Percentiles rank a stretch among this genome's conserved stretches.
Evolutionary conservation across 2,329 filamentous ascomycete species (phyloP).

Genomic region (Trichoderma sp.): DNA sequence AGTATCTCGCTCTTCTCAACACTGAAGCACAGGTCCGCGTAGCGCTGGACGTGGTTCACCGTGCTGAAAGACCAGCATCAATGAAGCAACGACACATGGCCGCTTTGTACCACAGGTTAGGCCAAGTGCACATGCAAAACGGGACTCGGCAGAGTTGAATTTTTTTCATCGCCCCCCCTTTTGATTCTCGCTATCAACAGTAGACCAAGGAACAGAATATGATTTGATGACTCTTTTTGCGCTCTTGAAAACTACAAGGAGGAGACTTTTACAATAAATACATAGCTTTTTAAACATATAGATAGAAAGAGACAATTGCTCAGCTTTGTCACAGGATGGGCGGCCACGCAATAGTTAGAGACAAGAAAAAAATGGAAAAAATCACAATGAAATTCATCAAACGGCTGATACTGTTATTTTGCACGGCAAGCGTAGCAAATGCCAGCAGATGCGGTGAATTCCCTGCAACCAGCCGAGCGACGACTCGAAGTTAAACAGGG

Average conservation of each 20-base stretch:
- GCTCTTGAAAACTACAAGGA: background rate
- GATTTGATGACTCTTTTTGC: background rate
- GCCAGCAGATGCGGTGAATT: background rate
- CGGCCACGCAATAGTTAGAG: background rate
- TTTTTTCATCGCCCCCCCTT: background rate
- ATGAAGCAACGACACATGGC: constrained; percentile 17
- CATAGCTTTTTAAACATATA: background rate
- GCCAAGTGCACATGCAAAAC: constrained; percentile 13
- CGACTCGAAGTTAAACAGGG: constrained; percentile 5
- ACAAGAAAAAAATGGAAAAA: background rate
- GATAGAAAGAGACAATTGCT: background rate
- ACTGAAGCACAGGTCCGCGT: constrained; percentile 59
- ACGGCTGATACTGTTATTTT: background rate
- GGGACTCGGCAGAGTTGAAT: constrained; percentile 16
- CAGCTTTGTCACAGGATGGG: background rate
- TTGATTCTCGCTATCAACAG: background rate
- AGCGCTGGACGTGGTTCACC: constrained; percentile 61
- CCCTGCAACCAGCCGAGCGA: constrained; percentile 17
- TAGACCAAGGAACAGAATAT: background rate
- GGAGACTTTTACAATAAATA: background rate
- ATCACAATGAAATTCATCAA: background rate
- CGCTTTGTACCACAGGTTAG: constrained; percentile 18
- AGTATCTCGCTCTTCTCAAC: background rate
- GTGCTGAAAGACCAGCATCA: constrained; percentile 19
- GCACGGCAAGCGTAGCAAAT: background rate